phyloP scores from a whole-genome alignment of 306 rosid genomes.

The Vigna nakashimae region DNA sequence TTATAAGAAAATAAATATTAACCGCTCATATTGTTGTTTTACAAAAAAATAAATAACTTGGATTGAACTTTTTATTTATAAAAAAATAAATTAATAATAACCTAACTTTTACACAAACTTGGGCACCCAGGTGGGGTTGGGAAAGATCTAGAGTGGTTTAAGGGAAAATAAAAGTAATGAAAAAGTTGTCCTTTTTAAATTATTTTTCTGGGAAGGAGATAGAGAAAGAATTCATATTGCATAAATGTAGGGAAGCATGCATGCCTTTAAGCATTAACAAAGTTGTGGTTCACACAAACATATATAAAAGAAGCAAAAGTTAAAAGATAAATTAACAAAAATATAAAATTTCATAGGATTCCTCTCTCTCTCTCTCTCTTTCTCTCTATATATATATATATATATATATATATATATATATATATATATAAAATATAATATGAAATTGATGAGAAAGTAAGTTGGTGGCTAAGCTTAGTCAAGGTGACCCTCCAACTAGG shows the following conservation, averaged over 20 bases:
- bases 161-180: slow-evolving; percentile 18
- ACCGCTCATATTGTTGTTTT: no score
- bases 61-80: no score
- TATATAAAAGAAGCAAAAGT: not conserved
- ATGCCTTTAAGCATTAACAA: slow-evolving; percentile 50
- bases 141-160: slow-evolving; percentile 35
- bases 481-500: slow-evolving; percentile 58
- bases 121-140: slow-evolving; percentile 39
- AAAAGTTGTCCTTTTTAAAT: slow-evolving; percentile 34
- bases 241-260: slow-evolving; percentile 49
- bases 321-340: no score
- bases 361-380: no score
- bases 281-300: slow-evolving; percentile 42
- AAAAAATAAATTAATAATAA: no score
- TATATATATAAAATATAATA: no score
- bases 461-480: slow-evolving; percentile 51
- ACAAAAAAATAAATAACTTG: no score
- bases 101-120: slow-evolving; percentile 6
- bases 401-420: no score
- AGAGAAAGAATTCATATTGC: slow-evolving; percentile 48
- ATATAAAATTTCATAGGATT: no score
- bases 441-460: not conserved
- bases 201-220: slow-evolving; percentile 12
- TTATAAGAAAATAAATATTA: no score
- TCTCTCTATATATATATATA: no score